Base-by-base conservation (phyloP, 106 monocot species). In the Triglochin maritima region DNA sequence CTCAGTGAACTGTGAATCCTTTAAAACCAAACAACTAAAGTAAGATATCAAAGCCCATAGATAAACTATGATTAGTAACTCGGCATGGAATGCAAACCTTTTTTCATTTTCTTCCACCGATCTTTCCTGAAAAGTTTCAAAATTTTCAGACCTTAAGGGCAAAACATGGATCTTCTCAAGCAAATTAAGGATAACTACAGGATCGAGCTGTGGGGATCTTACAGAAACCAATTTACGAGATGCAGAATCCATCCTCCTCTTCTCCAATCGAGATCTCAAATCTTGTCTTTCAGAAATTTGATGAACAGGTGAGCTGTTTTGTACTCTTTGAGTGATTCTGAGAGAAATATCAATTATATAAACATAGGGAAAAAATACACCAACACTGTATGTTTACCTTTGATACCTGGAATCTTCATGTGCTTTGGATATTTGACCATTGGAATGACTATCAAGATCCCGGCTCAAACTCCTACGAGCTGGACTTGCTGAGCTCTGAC, bases 391-490 rank as follows among this genome's bases (percentile, higher is more conserved):
- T 0, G 8, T 47, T 46, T 17, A 84, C 77, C 65, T 78, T 44
- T 63, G 7, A 57, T 57, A 57, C 8, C 50, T 9, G 66, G 61
- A 54, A 57, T 52, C 75, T 69, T 80, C 69, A 3, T n/a, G 69
- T 72, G 60, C 43, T 73, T 63, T 69, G 57, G 71, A 53, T n/a
- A 65, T 62, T 44, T 50, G 16, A 50, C 66, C 77, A 57, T 74
- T 75, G 60, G 14, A 49, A 61, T 41, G 69, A 56, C 61, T 72
- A 56, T 79, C 65, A 57, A 9, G 59, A 42, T 81, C 81, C 53
- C 68, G 75, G 69, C 80, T 84, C 57, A 58, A 71, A 69, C 74
- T 82, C 65, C 86, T 78, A 54, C 50, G 79, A 60, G 48, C 42
- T 49, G 10, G 73, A 71, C 56, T 57, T 16, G 62, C 68, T 66